These are phyloP conservation scores for Hyaloraphidium curvatum DNA, from an alignment of 192 early-diverging fungal genomes.

Conservation along the genomic window DNA sequence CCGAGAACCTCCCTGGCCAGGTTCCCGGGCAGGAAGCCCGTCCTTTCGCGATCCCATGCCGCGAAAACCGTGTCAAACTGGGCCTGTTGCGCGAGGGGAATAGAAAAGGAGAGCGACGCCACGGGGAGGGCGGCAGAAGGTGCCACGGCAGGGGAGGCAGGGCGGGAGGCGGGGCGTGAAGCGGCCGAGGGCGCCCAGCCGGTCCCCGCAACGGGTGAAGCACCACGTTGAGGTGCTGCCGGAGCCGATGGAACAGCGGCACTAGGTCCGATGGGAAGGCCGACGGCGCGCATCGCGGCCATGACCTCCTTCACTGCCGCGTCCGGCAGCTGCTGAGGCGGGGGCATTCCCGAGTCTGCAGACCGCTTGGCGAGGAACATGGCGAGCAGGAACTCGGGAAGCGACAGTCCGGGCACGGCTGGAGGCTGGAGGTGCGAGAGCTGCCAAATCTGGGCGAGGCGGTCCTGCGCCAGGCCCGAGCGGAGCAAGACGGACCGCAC, in stretches of 20 bases:
- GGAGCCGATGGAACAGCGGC: too few relatives aligned
- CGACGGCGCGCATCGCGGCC: not conserved
- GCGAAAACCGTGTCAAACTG: conserved; percentile 40
- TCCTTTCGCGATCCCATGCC: conserved; percentile 44
- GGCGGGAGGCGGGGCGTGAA: not conserved
- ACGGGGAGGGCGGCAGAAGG: not conserved
- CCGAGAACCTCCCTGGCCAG: conserved; percentile 50
- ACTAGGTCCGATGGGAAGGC: too few relatives aligned
- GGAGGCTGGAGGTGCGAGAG: too few relatives aligned
- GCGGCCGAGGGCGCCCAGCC: too few relatives aligned
- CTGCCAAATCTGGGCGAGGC: too few relatives aligned
- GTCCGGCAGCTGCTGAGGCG: not conserved
- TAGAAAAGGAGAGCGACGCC: not conserved
- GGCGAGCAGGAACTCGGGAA: conserved; percentile 1
- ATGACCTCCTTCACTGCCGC: not conserved
- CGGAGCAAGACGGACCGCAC: too few relatives aligned
- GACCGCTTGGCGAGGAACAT: not conserved
- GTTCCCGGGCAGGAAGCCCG: conserved; percentile 51
- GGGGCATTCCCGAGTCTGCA: not conserved
- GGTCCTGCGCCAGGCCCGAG: too few relatives aligned
- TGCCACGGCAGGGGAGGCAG: not conserved
- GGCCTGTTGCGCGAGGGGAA: not conserved
- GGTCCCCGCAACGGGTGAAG: too few relatives aligned
- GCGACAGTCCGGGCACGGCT: not conserved
- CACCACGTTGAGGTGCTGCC: too few relatives aligned